phyloP scores from a whole-genome alignment of 257 asterid species.

The Nicotiana knightiana region DNA sequence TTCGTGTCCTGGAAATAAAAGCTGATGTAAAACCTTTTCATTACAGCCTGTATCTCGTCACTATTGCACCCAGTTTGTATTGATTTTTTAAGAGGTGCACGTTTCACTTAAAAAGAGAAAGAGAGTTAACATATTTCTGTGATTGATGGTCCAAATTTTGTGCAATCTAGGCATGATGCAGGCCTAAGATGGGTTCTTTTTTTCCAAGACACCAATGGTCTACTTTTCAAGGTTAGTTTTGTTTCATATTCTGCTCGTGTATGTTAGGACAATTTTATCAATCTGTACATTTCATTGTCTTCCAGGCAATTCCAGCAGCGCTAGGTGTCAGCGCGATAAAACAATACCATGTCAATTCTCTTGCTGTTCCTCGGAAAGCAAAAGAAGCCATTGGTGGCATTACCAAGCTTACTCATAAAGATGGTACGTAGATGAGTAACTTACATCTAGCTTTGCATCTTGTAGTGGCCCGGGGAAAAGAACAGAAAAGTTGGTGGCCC shows the following conservation, averaged over 20 bases:
- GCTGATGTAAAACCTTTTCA: not conserved
- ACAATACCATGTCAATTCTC: conserved; percentile 92
- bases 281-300: conserved; percentile 13
- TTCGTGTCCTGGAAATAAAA: not conserved
- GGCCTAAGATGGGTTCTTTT: conserved; percentile 92
- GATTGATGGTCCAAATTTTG: not conserved
- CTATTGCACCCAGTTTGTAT: not conserved
- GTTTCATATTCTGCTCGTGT: not conserved
- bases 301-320: conserved; percentile 87
- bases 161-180: conserved; percentile 55
- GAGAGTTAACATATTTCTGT: not conserved
- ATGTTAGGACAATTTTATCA: not conserved
- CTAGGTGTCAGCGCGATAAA: conserved; percentile 88
- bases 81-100: not conserved
- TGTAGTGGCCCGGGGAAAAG: not conserved
- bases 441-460: not conserved
- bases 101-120: not conserved
- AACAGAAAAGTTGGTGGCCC: not conserved
- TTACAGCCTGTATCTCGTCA: not conserved
- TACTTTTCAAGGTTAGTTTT: conserved; percentile 77
- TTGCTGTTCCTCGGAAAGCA: conserved; percentile 97
- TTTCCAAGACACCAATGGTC: conserved; percentile 98
- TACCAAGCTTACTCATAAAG: conserved; percentile 81
- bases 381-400: conserved; percentile 99
- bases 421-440: conserved; percentile 40